Evolutionary conservation across 441 rosid genomes (phyloP).

Genomic region (Mallotus japonicus): DNA sequence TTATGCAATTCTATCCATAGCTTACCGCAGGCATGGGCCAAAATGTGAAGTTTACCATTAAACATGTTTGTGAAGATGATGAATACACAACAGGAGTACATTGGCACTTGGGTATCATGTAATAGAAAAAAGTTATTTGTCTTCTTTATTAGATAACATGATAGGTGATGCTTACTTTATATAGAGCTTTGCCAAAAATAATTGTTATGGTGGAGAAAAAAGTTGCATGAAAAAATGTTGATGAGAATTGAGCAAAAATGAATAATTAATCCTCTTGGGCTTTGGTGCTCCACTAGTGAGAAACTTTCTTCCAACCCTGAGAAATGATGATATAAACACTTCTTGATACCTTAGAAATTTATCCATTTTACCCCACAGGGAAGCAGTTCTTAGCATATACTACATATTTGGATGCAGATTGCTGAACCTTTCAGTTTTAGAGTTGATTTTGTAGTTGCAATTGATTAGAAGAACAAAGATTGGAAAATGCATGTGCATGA

Average conservation of each 20-base stretch:
- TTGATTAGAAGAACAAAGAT: slow-evolving; percentile 51
- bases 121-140: no score
- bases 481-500: slow-evolving; percentile 42
- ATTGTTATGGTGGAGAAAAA: no score
- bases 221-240: background rate
- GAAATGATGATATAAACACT: background rate
- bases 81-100: slow-evolving; percentile 49
- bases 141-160: no score
- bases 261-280: background rate
- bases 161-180: background rate
- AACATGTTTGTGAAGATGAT: slow-evolving; percentile 56
- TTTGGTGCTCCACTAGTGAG: background rate
- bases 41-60: slow-evolving; percentile 59
- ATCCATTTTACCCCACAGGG: background rate
- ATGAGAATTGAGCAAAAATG: background rate
- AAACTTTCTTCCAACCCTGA: background rate
- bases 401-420: slow-evolving; percentile 51
- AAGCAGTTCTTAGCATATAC: background rate
- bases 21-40: slow-evolving; percentile 61
- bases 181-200: background rate
- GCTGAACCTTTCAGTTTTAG: slow-evolving; percentile 89
- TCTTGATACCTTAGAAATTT: background rate
- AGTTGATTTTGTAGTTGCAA: slow-evolving; percentile 62
- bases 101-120: slow-evolving; percentile 78
- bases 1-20: slow-evolving; percentile 47